These are phyloP conservation scores for Komagataella ulmi DNA, from an alignment of 805 yeast genomes.

Conservation along the genomic window DNA sequence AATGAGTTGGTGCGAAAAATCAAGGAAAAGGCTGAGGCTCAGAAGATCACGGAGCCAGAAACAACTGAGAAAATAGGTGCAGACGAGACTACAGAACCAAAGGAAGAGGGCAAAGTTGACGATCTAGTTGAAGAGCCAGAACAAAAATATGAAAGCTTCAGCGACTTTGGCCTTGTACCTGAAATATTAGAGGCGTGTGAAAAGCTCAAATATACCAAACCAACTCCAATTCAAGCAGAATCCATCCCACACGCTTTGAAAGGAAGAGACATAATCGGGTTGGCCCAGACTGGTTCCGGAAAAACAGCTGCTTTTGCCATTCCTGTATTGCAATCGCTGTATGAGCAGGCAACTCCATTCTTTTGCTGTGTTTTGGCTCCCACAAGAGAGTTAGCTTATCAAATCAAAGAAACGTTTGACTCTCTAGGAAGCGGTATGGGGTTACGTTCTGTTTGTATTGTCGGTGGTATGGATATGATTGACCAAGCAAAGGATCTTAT, in stretches of 20 bases:
- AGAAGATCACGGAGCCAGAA: constrained; percentile 6
- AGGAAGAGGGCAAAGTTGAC: constrained; percentile 10
- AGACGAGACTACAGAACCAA: constrained; percentile 3
- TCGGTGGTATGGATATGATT: constrained; percentile 98
- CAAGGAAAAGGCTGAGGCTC: constrained; percentile 6
- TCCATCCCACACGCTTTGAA: constrained; percentile 83
- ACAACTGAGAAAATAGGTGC: constrained; percentile 1
- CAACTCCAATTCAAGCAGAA: constrained; percentile 90
- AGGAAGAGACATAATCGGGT: constrained; percentile 88
- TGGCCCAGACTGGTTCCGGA: constrained; percentile 97
- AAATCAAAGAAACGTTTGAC: constrained; percentile 88
- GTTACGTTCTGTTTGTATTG: constrained; percentile 74
- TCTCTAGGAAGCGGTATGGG: constrained; percentile 92
- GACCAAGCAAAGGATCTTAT: constrained; percentile 90
- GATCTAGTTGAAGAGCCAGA: constrained; percentile 2
- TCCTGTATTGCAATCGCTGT: constrained; percentile 82
- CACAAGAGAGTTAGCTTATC: constrained; percentile 75
- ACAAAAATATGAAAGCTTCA: constrained; percentile 21
- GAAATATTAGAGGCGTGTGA: constrained; percentile 74
- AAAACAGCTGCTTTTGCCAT: constrained; percentile 98
- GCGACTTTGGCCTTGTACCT: constrained; percentile 53
- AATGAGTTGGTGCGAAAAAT: constrained; percentile 1
- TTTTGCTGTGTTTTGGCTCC: constrained; percentile 84
- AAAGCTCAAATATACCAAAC: constrained; percentile 58
- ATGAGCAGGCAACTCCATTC: constrained; percentile 81